Evolutionary conservation across 345 rosid species (phyloP).

Genomic region (Linum tenue): DNA sequence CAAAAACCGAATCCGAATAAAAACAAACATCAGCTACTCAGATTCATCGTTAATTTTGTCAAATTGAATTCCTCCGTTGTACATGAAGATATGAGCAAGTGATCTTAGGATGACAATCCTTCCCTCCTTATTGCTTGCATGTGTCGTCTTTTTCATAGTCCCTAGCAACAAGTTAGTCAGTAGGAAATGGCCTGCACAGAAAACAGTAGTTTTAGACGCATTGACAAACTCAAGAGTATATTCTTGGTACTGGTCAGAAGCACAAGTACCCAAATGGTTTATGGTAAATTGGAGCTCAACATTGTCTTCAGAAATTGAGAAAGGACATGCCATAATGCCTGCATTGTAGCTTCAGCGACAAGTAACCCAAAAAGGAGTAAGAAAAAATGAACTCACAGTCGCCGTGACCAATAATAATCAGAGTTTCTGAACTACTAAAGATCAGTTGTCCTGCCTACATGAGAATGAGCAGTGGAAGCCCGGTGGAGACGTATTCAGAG

Average conservation of each 20-base stretch:
- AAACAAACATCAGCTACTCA: conserved; percentile 24
- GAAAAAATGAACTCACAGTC: neutral
- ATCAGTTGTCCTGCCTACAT: conserved; percentile 2
- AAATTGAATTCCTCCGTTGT: conserved; percentile 53
- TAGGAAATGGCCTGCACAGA: conserved; percentile 60
- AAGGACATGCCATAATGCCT: conserved; percentile 33
- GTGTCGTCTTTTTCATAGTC: conserved; percentile 60
- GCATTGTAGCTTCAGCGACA: conserved; percentile 37
- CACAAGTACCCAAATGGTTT: conserved; percentile 15
- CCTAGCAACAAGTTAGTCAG: conserved; percentile 58
- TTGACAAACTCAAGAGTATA: neutral
- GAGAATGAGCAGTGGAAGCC: conserved; percentile 18
- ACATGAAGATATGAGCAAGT: conserved; percentile 42
- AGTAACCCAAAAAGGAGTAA: neutral
- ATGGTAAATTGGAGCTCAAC: conserved; percentile 45
- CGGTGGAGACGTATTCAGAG: conserved; percentile 6
- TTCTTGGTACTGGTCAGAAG: neutral
- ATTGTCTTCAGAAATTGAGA: conserved; percentile 39
- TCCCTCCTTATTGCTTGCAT: conserved; percentile 50
- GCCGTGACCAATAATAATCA: neutral
- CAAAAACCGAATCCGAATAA: neutral
- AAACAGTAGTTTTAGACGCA: neutral
- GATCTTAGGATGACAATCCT: conserved; percentile 61
- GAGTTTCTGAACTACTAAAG: neutral
- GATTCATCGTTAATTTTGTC: conserved; percentile 52